Base-by-base conservation (phyloP, 768 basidiomycete species). In the Tulasnella sp. region DNA sequence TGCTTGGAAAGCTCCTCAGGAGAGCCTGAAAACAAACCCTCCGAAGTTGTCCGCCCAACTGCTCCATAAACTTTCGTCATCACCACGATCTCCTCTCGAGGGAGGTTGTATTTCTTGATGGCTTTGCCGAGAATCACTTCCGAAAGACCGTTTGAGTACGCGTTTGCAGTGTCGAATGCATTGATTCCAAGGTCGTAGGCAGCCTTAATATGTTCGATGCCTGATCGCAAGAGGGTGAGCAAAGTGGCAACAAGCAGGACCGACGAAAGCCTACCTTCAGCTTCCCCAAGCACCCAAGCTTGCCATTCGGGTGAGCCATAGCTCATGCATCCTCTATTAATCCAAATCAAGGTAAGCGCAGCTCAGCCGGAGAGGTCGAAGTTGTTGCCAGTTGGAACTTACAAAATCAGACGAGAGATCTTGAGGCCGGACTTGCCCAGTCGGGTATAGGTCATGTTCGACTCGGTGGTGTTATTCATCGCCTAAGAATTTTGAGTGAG, bases 321-420 rank as follows among this genome's bases (percentile, higher is more conserved):
- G n/a, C 87, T 86, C 91, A 92, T 91, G 54, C 88, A 89, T 1
- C 92, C 92, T 0, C 93, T 86, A 54, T 93, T 6, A 37, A 72
- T 31, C 14, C 3, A 46, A 31, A 18, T 16, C 8, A 74, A n/a
- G 40, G n/a, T 74, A 3, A 74, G 72, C 9, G 24, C 22, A 37
- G 2, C 6, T 60, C 24, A 9, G 42, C 1, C 34, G 34, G 22
- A 1, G 14, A 14, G 14, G 69, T 18, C 72, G 2, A 7, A n/a
- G 18, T 46, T 46, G 72, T 11, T n/a, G n/a, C n/a, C n/a, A n/a
- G n/a, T n/a, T 12, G 22, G 12, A 9, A 1, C 75, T 76, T 28
- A 78, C 60, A 81, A 42, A 58, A 81, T 81, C 1, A 78, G 60
- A 3, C 41, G 28, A 31, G 81, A 81, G 12, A 81, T 78, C 50